Evolutionary conservation across 495 filamentous ascomycete species (phyloP).

Genomic region (Annulohypoxylon nitens): DNA sequence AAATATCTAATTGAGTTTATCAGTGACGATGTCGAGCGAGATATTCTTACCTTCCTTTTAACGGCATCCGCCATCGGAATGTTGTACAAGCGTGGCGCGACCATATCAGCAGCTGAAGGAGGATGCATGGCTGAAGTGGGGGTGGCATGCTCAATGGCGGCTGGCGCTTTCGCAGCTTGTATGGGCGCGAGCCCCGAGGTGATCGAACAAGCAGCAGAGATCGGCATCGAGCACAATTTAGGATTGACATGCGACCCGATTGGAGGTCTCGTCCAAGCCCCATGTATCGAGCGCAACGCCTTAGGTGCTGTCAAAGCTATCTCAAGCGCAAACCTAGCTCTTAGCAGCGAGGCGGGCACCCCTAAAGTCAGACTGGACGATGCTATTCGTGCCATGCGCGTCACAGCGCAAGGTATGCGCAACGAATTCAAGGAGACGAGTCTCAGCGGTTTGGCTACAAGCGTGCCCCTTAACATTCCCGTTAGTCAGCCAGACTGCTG

Average conservation of each 20-base stretch:
- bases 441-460: conserved; percentile 53
- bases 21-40: conserved; percentile 54
- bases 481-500: conserved; percentile 55
- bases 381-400: conserved; percentile 53
- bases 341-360: conserved; percentile 51
- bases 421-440: conserved; percentile 58
- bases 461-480: conserved; percentile 53
- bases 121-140: conserved; percentile 58
- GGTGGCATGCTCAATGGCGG: conserved; percentile 57
- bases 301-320: conserved; percentile 55
- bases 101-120: conserved; percentile 54
- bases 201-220: conserved; percentile 55
- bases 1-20: conserved; percentile 55
- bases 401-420: conserved; percentile 54
- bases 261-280: conserved; percentile 52
- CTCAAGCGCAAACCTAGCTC: conserved; percentile 54
- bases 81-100: conserved; percentile 56
- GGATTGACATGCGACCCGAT: conserved; percentile 55
- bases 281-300: conserved; percentile 56
- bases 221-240: conserved; percentile 56
- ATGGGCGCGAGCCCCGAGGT: conserved; percentile 55
- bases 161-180: conserved; percentile 53
- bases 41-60: conserved; percentile 53
- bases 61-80: conserved; percentile 55
- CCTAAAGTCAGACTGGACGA: conserved; percentile 55